Evolutionary conservation across 106 monocot genomes (phyloP).

Genomic region (Iris macrosiphon): DNA sequence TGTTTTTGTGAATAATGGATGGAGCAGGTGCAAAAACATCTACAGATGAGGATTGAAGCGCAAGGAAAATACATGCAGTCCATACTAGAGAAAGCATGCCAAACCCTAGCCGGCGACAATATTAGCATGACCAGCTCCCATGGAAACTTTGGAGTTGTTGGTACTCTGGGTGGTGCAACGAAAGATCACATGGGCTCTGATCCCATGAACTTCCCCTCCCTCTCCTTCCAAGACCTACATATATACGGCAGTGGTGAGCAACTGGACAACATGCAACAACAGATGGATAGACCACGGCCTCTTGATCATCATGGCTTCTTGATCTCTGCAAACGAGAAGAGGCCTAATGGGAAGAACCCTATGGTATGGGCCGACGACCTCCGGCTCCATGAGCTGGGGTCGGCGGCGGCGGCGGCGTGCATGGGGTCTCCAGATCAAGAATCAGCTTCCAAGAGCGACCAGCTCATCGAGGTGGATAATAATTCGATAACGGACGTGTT

Average conservation of each 20-base stretch:
- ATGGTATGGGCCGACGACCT: slow-evolving; percentile 57
- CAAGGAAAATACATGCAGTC: slow-evolving; percentile 90
- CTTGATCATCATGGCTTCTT: slow-evolving; percentile 43
- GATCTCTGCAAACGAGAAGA: slow-evolving; percentile 22
- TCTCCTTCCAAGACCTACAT: slow-evolving; percentile 79
- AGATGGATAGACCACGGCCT: slow-evolving; percentile 16
- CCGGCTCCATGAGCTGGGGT: slow-evolving; percentile 19
- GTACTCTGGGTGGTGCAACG: slow-evolving; percentile 15
- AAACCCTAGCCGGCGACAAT: slow-evolving; percentile 43
- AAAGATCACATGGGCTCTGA: slow-evolving; percentile 44
- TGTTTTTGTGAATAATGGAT: no score
- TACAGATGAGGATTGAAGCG: slow-evolving; percentile 80
- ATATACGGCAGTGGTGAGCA: slow-evolving; percentile 38
- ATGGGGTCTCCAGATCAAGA: slow-evolving; percentile 16
- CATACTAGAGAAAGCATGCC: slow-evolving; percentile 72
- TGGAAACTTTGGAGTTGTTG: slow-evolving; percentile 14
- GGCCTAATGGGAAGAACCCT: slow-evolving; percentile 40
- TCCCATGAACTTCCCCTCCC: slow-evolving; percentile 60
- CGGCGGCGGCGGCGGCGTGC: slow-evolving; percentile 9
- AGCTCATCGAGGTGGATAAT: slow-evolving; percentile 25
- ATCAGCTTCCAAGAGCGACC: slow-evolving; percentile 18
- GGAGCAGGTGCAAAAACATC: slow-evolving; percentile 89
- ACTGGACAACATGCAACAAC: slow-evolving; percentile 35
- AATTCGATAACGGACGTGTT: slow-evolving; percentile 18
- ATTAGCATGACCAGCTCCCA: slow-evolving; percentile 11